Percentiles rank a stretch among this genome's conserved stretches.
Conservation (phyloP, 305 asterid genomes). For the Fraxinus baroniana region DNA sequence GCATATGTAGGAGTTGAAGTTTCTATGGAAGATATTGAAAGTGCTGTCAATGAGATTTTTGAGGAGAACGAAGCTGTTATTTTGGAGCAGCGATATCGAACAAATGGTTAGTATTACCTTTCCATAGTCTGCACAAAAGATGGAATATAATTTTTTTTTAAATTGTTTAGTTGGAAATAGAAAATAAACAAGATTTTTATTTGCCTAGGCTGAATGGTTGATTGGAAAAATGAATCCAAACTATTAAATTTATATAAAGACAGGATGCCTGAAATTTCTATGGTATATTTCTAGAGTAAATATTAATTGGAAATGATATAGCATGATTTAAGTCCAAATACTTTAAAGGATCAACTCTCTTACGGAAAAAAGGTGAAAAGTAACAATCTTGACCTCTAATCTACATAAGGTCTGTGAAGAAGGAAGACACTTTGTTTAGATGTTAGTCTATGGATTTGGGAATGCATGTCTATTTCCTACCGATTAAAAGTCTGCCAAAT, state of each 20-base stretch:
- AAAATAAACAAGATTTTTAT: neutral
- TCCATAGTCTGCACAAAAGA: neutral
- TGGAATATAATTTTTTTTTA: neutral
- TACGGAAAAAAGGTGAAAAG: neutral
- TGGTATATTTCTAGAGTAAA: neutral
- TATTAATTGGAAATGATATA: neutral
- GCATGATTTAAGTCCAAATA: neutral
- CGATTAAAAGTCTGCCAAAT: neutral
- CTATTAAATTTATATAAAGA: neutral
- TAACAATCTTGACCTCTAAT: neutral
- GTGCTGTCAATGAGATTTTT: conserved; percentile 60
- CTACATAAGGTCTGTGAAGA: neutral
- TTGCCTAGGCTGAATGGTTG: neutral
- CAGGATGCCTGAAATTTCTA: neutral
- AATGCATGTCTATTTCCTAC: neutral
- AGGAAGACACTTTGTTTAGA: neutral
- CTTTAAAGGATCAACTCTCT: neutral
- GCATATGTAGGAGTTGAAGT: conserved; percentile 70
- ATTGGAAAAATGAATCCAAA: neutral
- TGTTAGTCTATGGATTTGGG: neutral
- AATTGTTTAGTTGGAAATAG: neutral
- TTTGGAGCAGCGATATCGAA: conserved; percentile 79
- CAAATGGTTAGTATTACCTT: conserved; percentile 58
- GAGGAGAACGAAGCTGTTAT: conserved; percentile 62
- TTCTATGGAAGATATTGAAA: conserved; percentile 62